Evolutionary conservation across 139 green algal genomes (phyloP).

Genomic region (Microglena sp.): DNA sequence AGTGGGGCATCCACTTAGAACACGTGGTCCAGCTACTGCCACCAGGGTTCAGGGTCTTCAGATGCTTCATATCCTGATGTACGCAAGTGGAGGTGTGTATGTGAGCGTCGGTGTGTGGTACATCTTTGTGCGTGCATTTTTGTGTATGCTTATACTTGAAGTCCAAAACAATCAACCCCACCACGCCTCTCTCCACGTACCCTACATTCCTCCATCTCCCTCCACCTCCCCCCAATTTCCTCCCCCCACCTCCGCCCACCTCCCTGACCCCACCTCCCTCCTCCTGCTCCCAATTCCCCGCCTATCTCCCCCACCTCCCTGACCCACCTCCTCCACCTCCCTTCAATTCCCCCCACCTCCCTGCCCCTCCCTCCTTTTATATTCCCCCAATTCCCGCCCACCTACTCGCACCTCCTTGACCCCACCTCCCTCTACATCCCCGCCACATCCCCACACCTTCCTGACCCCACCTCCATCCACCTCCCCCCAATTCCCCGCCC

Average conservation of each 20-base stretch:
- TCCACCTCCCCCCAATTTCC: background rate
- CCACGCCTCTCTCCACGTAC: too few relatives aligned
- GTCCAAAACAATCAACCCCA: too few relatives aligned
- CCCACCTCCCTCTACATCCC: background rate
- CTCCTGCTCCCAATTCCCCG: background rate
- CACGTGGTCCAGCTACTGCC: slow-evolving; percentile 35
- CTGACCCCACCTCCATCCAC: background rate
- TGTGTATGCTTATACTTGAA: background rate
- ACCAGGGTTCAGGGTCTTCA: slow-evolving; percentile 18
- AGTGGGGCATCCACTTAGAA: slow-evolving; percentile 31
- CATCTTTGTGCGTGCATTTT: background rate
- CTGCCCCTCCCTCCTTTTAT: background rate
- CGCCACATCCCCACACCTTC: background rate
- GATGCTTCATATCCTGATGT: slow-evolving; percentile 24
- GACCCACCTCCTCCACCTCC: background rate
- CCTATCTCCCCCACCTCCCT: background rate
- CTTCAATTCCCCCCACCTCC: background rate
- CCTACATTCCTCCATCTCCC: background rate
- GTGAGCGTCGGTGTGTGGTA: slow-evolving; percentile 7
- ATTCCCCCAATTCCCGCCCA: background rate
- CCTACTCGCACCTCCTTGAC: background rate
- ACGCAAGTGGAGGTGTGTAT: background rate
- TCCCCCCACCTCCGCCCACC: background rate
- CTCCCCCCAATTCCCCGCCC: background rate
- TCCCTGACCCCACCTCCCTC: background rate